Evolutionary conservation across 2,329 filamentous ascomycete species (phyloP).

Genomic region (Xylaria sp.): DNA sequence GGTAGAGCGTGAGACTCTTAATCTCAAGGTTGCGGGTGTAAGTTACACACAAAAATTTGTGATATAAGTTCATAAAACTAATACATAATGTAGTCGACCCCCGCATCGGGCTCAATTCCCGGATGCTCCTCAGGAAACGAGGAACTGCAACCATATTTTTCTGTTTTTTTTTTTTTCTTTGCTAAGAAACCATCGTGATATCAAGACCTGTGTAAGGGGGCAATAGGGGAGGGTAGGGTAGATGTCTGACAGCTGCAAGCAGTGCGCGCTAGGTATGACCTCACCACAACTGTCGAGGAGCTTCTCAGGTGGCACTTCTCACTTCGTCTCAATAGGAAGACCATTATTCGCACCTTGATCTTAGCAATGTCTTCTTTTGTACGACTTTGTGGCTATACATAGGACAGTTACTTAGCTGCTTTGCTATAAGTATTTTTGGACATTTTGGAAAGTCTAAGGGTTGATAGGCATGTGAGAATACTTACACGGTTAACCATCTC

Average conservation of each 20-base stretch:
- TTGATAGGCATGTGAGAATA: neutral
- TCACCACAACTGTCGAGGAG: too few relatives aligned
- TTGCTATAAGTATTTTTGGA: neutral
- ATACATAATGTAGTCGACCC: constrained; percentile 22
- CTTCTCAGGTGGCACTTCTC: too few relatives aligned
- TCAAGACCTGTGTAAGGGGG: neutral
- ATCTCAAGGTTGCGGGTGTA: constrained; percentile 49
- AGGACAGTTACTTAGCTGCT: too few relatives aligned
- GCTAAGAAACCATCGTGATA: neutral
- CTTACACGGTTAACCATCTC: too few relatives aligned
- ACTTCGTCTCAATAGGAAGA: too few relatives aligned
- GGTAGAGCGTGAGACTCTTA: constrained; percentile 76
- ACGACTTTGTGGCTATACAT: too few relatives aligned
- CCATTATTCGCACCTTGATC: too few relatives aligned
- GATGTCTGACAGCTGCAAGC: too few relatives aligned
- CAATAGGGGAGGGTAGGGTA: neutral
- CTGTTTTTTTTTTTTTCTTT: neutral
- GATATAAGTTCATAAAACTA: neutral
- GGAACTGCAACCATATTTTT: constrained; percentile 19
- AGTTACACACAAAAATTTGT: neutral
- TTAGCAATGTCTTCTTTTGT: too few relatives aligned
- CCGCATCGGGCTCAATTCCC: constrained; percentile 32
- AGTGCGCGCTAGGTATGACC: too few relatives aligned
- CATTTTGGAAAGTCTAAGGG: neutral
- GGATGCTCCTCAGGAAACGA: constrained; percentile 17